These are phyloP conservation scores for Cryptococcus hybrid DNA, from an alignment of 1,284 basidiomycete genomes.

Conservation along the genomic window DNA sequence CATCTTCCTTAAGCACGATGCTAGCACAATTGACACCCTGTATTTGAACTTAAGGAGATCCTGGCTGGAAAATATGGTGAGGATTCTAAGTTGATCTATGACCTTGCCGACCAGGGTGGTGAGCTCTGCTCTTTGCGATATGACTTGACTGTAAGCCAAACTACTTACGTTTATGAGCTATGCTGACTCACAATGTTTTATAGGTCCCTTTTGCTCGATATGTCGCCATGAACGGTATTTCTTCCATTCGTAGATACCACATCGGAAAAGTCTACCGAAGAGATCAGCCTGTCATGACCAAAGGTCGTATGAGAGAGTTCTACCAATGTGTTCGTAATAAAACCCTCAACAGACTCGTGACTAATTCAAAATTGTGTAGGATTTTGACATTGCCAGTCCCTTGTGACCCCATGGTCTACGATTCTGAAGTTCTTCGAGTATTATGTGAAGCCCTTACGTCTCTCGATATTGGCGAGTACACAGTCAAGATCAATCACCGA, in stretches of 20 bases:
- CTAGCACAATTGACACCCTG: constrained; percentile 91
- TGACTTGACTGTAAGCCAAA: constrained; percentile 74
- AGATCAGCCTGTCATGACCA: constrained; percentile 96
- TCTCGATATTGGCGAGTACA: constrained; percentile 89
- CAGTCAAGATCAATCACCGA: constrained; percentile 94
- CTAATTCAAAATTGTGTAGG: constrained; percentile 54
- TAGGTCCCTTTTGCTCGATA: constrained; percentile 88
- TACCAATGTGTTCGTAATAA: constrained; percentile 79
- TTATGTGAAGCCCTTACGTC: constrained; percentile 76
- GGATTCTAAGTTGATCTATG: constrained; percentile 97
- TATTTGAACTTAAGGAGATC: constrained; percentile 96
- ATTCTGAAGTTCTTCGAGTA: constrained; percentile 85
- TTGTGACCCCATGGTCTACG: constrained; percentile 97
- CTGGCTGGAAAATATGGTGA: constrained; percentile 96
- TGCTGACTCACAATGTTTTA: background rate
- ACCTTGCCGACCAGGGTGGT: constrained; percentile 97
- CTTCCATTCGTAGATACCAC: constrained; percentile 85
- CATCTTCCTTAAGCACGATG: constrained; percentile 86
- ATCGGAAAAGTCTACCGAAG: constrained; percentile 97
- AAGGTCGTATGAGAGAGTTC: constrained; percentile 98
- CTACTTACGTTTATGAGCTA: background rate
- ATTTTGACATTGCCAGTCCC: constrained; percentile 94
- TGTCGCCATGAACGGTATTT: constrained; percentile 87
- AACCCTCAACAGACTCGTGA: background rate
- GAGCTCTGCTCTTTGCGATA: constrained; percentile 94